Conservation (phyloP, 2,329 filamentous ascomycete genomes). For the Alternaria viburni region DNA sequence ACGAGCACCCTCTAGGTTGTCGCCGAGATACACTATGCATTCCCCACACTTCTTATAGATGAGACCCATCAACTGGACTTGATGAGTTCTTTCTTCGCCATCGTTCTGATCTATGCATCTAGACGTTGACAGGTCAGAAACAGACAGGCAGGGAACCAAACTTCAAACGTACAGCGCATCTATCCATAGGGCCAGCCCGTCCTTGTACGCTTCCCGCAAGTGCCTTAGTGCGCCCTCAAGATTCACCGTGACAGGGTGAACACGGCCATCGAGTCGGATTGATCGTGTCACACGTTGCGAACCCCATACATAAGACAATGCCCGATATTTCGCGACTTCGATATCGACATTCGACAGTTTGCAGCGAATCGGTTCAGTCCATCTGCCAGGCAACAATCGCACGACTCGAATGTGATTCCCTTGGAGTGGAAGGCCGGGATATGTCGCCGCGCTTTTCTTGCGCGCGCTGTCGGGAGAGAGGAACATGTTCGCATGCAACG, state of each 20-base stretch:
- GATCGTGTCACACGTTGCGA: neutral
- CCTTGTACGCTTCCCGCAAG: conserved; percentile 7
- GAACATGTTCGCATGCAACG: neutral
- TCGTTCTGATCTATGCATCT: conserved; percentile 27
- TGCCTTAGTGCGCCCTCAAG: conserved; percentile 19
- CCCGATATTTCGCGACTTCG: neutral
- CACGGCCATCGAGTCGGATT: conserved; percentile 5
- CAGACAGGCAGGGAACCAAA: too few relatives aligned
- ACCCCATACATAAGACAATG: neutral
- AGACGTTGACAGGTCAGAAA: accelerated
- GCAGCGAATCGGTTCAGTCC: conserved; percentile 17
- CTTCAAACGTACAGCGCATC: conserved; percentile 29
- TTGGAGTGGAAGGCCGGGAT: neutral
- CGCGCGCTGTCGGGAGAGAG: conserved; percentile 1
- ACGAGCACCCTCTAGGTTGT: neutral
- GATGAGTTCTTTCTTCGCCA: conserved; percentile 15
- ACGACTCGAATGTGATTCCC: conserved; percentile 7
- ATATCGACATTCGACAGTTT: conserved; percentile 1
- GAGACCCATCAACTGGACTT: conserved; percentile 26
- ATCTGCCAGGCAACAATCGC: conserved; percentile 13
- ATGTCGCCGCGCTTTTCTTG: neutral
- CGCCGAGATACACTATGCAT: conserved; percentile 21
- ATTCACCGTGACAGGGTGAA: conserved; percentile 16
- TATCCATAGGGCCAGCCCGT: conserved; percentile 15
- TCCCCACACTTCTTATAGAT: conserved; percentile 10